Evolutionary conservation across 192 early-diverging fungal species (phyloP).

Genomic region (Mortierella hygrophila): DNA sequence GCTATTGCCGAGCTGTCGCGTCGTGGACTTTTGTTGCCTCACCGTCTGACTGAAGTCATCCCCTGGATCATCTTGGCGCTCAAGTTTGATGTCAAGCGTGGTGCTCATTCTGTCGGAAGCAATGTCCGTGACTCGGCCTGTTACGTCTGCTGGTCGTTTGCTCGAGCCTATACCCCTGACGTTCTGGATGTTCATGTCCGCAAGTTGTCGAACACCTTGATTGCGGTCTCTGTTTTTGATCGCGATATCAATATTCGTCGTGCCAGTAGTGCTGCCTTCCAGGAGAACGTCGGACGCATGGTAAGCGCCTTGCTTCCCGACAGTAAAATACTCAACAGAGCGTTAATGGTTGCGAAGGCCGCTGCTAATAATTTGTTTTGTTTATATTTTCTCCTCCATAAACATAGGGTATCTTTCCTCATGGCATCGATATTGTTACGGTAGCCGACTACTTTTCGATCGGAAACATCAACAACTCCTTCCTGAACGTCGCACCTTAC

Average conservation of each 20-base stretch:
- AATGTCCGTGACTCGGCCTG: constrained; percentile 97
- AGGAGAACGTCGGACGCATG: constrained; percentile 96
- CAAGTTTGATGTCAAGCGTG: constrained; percentile 90
- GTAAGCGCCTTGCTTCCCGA: constrained; percentile 42
- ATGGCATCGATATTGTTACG: constrained; percentile 93
- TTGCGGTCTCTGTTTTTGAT: constrained; percentile 89
- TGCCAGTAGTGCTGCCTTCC: constrained; percentile 96
- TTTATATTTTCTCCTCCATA: background rate
- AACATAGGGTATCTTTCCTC: constrained; percentile 84
- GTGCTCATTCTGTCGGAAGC: constrained; percentile 91
- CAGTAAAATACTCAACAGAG: no score
- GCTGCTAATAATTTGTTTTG: background rate
- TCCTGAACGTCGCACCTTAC: constrained; percentile 73
- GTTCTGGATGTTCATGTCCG: constrained; percentile 74
- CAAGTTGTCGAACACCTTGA: constrained; percentile 79
- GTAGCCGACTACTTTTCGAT: constrained; percentile 94
- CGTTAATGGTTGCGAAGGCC: no score
- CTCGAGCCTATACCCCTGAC: constrained; percentile 85
- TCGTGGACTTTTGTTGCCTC: constrained; percentile 84
- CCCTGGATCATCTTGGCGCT: constrained; percentile 91
- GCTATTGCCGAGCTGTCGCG: constrained; percentile 93
- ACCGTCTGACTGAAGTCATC: constrained; percentile 75
- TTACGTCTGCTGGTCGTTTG: constrained; percentile 99
- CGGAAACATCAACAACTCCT: constrained; percentile 84
- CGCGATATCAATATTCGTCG: constrained; percentile 94